Evolutionary conservation across 2,329 filamentous ascomycete genomes (phyloP).

Genomic region (Aspergillus carbonarius): DNA sequence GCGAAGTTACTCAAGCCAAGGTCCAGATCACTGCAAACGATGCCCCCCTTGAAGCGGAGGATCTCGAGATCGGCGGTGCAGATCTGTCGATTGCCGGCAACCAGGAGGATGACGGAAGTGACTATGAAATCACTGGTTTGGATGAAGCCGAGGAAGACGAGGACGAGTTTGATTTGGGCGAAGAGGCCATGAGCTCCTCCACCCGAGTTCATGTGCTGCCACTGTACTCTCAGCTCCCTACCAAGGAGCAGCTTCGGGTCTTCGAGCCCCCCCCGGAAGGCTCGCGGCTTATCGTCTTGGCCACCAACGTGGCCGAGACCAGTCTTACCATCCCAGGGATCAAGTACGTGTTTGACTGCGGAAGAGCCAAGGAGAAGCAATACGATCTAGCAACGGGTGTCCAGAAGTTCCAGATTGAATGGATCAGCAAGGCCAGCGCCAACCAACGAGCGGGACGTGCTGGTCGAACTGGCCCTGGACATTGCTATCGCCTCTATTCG

Average conservation of each 20-base stretch:
- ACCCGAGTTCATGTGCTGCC: slow-evolving; percentile 84
- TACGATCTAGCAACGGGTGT: slow-evolving; percentile 88
- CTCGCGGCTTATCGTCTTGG: slow-evolving; percentile 80
- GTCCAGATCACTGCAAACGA: slow-evolving; percentile 76
- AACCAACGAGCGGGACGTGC: slow-evolving; percentile 90
- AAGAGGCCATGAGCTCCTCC: slow-evolving; percentile 57
- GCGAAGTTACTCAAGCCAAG: slow-evolving; percentile 58
- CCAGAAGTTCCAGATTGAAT: slow-evolving; percentile 90
- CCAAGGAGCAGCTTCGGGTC: slow-evolving; percentile 84
- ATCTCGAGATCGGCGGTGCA: slow-evolving; percentile 73
- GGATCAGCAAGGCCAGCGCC: slow-evolving; percentile 97
- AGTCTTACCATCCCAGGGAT: slow-evolving; percentile 95
- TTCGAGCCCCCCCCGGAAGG: slow-evolving; percentile 83
- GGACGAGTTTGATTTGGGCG: slow-evolving; percentile 69
- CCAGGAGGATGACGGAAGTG: slow-evolving; percentile 55
- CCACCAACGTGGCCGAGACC: slow-evolving; percentile 96
- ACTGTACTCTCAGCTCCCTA: slow-evolving; percentile 87
- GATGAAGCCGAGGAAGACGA: slow-evolving; percentile 60
- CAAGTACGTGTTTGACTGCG: slow-evolving; percentile 93
- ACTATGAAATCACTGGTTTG: slow-evolving; percentile 61
- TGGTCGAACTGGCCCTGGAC: slow-evolving; percentile 89
- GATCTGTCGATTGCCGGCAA: slow-evolving; percentile 50
- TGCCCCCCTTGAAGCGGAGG: slow-evolving; percentile 77
- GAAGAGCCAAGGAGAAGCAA: slow-evolving; percentile 85
- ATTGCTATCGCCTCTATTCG: slow-evolving; percentile 93